Evolutionary conservation across 176 grass and related monocot genomes (phyloP), one percentile per base, ranked within the genome.

Genomic region (Zoysia pacifica): DNA sequence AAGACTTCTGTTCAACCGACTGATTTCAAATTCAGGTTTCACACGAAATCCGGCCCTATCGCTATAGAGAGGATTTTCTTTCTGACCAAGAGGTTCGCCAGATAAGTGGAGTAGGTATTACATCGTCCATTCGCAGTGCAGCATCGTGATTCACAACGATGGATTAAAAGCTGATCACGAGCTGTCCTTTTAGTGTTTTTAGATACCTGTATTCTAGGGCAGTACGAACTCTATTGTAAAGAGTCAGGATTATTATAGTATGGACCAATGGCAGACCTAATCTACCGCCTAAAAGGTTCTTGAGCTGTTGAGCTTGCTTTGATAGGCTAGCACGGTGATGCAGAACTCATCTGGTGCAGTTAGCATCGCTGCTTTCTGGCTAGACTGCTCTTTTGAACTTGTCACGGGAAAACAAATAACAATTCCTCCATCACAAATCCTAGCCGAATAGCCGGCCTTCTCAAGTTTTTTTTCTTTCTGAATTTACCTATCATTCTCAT

Each of bases 231-330:
- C 45, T 69, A 49, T 48, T 80, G 10, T 67, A 41, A 42, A 46
- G 28, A 28, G 28, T 28, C 28, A 28, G 28, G 28, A 28, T 28
- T 10, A 37, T 19, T 4, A 6, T 70, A 52, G 20, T 11, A 79
- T 80, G 76, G 83, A 74, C 69, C 82, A 86, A 28, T 55, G 73
- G 15, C 6, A 56, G 40, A 38, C 75, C 67, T 52, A 56, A 49
- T 73, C 41, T 64, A 65, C 5, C n/a, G 6, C 48, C 48, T 51
- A 50, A 11, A 78, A 63, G 36, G 46, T 53, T 45, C 11, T 49
- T 49, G 48, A 49, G 35, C 4, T 64, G 11, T 73, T 77, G 47
- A 72, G 20, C 28, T 72, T 15, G 35, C 53, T 52, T 71, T 50
- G 47, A 20, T 20, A 18, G 67, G 67, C 44, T 48, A 6, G 67